Base-by-base conservation (phyloP, 2,329 filamentous ascomycete genomes). In the Phaeosphaeria sp. region DNA sequence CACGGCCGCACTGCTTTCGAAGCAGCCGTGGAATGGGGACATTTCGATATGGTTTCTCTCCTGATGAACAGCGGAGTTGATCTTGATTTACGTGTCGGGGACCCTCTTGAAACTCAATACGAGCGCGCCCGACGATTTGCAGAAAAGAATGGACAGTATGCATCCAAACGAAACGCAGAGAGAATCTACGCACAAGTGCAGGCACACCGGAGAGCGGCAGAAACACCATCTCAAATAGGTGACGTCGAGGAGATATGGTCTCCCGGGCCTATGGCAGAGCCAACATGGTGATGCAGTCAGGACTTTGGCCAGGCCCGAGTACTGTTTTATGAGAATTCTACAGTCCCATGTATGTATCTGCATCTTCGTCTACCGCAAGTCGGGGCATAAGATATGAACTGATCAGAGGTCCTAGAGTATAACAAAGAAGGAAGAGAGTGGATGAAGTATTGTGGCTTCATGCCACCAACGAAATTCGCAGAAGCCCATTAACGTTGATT, bases 1-100 rank as follows among this genome's bases (percentile, higher is more conserved):
- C 52, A 54, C 13, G 54, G 60, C 1, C 41, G 60, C 47, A 63
- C 57, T 10, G 60, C 54, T 5, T 57, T 60, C 15, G 57, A 63
- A 51, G 57, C 57, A 21, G 60, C 54, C 30, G 54, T 54, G 13
- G 57, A 60, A 33, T 54, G 51, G 41, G 50, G 57, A 13, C 56
- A 49, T 5, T 21, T 58, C 10, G 57, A 63, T 21, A 60, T 60
- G 54, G 50, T 58, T 50, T 30, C 22, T 4, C 27, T 60, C 15
- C 52, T 60, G 9, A 33, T 63, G 1, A 27, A 52, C 13, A 17
- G 46, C 6, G 43, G 51, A 4, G 58, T 44, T 15, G n/a, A 57
- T 13, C 43, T 62, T 7, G 56, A 53, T 41, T 23, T 59, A 4
- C 20, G 43, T 9, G 21, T 55, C 2, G 48, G 30, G 0, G 50